Percentiles rank a stretch among this genome's conserved stretches.
phyloP scores from a whole-genome alignment of 108 stramenopile genomes.

The Nitzschia inconspicua region DNA sequence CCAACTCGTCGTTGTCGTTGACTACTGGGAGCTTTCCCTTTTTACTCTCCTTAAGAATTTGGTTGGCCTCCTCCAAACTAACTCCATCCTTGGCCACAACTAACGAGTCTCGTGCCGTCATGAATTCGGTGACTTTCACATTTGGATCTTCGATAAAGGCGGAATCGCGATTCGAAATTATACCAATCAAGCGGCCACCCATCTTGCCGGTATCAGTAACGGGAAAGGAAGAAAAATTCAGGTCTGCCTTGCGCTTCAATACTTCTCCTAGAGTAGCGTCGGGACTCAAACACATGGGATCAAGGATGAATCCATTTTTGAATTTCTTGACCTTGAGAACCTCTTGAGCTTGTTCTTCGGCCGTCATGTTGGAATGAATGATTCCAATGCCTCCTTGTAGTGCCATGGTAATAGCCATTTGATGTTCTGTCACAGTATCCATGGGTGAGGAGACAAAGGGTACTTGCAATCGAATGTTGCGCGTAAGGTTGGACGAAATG shows the following conservation, averaged over 20 bases:
- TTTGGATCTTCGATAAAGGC: constrained; percentile 90
- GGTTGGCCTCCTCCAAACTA: constrained; percentile 92
- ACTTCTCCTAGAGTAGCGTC: constrained; percentile 91
- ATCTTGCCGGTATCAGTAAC: constrained; percentile 97
- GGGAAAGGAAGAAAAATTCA: constrained; percentile 97
- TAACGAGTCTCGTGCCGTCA: constrained; percentile 86
- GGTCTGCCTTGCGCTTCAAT: constrained; percentile 63
- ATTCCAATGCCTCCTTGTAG: constrained; percentile 99
- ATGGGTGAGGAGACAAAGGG: constrained; percentile 99
- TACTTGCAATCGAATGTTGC: constrained; percentile 85
- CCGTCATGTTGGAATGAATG: constrained; percentile 97
- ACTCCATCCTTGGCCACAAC: constrained; percentile 92
- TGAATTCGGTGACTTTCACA: constrained; percentile 84
- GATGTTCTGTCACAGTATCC: constrained; percentile 98
- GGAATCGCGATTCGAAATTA: constrained; percentile 97
- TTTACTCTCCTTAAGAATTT: constrained; percentile 92
- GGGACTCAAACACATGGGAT: constrained; percentile 94
- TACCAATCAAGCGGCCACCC: constrained; percentile 94
- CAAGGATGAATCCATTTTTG: constrained; percentile 99
- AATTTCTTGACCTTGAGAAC: constrained; percentile 95
- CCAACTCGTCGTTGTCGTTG: constrained; percentile 92
- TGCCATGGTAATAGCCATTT: constrained; percentile 99
- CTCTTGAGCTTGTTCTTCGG: constrained; percentile 91
- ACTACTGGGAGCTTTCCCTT: constrained; percentile 99
- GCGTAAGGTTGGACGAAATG: constrained; percentile 88